phyloP scores from a whole-genome alignment of 75 land plant species.

The Pinus taeda region DNA sequence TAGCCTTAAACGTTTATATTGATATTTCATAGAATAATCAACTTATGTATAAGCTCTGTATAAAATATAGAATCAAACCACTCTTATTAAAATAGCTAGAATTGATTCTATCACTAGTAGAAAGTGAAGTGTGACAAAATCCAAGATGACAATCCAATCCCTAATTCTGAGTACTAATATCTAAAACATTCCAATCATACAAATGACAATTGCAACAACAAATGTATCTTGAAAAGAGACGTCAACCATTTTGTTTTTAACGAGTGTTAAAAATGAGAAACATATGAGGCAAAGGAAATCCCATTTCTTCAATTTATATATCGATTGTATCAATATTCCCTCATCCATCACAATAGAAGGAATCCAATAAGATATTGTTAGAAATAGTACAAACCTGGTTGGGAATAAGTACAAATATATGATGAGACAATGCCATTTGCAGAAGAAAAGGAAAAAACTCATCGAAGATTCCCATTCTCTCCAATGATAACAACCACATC shows the following conservation, averaged over 20 bases:
- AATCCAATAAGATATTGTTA: not conserved
- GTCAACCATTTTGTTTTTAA: not conserved
- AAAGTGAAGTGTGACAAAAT: not conserved
- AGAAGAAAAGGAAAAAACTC: conserved; percentile 57
- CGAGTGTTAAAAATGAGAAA: not conserved
- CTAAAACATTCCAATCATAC: not conserved
- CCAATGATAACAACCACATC: conserved; percentile 96
- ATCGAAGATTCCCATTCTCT: conserved; percentile 81
- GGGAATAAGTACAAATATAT: conserved; percentile 75
- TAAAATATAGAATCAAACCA: not conserved
- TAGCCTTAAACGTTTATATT: too few relatives aligned
- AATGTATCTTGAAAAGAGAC: not conserved
- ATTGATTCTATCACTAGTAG: not conserved
- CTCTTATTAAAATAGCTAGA: not conserved
- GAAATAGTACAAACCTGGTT: conserved; percentile 59
- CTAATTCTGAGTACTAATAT: not conserved
- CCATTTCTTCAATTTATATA: not conserved
- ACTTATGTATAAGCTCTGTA: too few relatives aligned
- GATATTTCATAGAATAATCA: too few relatives aligned
- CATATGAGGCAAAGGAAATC: not conserved
- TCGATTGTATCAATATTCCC: not conserved
- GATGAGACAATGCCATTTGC: conserved; percentile 73
- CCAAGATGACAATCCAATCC: not conserved
- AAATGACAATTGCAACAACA: not conserved
- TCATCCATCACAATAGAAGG: not conserved